phyloP scores from a whole-genome alignment of 2,329 filamentous ascomycete species.

The Gnomoniopsis sp. region DNA sequence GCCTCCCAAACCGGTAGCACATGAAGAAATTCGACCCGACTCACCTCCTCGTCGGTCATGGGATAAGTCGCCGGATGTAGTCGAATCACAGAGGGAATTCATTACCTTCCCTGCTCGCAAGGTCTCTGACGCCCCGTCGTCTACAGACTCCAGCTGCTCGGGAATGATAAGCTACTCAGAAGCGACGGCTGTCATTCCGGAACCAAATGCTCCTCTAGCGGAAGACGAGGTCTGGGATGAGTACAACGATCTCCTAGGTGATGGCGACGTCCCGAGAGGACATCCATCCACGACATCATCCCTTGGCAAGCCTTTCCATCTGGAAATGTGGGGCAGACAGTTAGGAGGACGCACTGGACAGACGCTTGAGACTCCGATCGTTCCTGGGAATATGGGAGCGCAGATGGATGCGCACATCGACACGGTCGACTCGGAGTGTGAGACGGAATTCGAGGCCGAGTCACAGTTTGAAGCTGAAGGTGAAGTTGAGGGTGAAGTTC shows the following conservation, averaged over 20 bases:
- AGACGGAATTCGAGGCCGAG: conserved; percentile 29
- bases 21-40: conserved; percentile 28
- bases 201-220: conserved; percentile 56
- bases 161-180: conserved; percentile 56
- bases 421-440: conserved; percentile 19
- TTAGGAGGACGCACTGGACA: conserved; percentile 32
- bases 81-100: conserved; percentile 56
- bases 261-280: conserved; percentile 40
- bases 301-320: conserved; percentile 52
- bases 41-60: conserved; percentile 28
- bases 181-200: conserved; percentile 65
- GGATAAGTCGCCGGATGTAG: conserved; percentile 29
- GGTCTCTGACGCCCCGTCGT: conserved; percentile 55
- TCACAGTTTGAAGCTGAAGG: conserved; percentile 24
- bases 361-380: conserved; percentile 46
- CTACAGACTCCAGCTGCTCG: conserved; percentile 64
- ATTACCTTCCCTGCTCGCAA: conserved; percentile 68
- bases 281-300: conserved; percentile 55
- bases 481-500: conserved; percentile 30
- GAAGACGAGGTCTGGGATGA: conserved; percentile 95
- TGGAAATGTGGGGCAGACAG: conserved; percentile 45
- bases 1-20: conserved; percentile 30
- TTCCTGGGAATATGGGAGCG: conserved; percentile 28
- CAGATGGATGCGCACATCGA: conserved; percentile 3
- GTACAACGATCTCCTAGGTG: conserved; percentile 83